phyloP scores from a whole-genome alignment of 495 filamentous ascomycete species.

The Talaromyces nanjingensis region DNA sequence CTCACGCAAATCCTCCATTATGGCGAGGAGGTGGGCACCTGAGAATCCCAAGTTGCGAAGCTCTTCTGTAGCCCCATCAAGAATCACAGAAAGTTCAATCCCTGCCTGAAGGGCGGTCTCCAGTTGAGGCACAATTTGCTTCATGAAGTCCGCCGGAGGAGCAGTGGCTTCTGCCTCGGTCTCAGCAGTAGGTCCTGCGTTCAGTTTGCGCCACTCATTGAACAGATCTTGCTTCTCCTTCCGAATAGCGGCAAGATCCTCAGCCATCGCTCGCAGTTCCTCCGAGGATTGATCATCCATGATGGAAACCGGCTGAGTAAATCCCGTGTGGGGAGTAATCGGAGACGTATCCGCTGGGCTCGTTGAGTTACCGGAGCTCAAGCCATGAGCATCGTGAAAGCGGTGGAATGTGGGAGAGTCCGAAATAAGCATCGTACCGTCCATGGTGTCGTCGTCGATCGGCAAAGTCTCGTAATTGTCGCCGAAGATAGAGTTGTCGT shows the following conservation, averaged over 20 bases:
- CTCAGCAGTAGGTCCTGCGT: constrained; percentile 18
- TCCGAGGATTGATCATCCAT: constrained; percentile 10
- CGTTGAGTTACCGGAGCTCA: background rate
- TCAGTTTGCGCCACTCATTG: constrained; percentile 29
- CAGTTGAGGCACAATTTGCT: constrained; percentile 25
- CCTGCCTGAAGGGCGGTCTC: constrained; percentile 29
- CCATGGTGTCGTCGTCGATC: background rate
- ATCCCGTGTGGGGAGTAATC: background rate
- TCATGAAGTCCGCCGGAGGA: constrained; percentile 31
- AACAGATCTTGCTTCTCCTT: constrained; percentile 35
- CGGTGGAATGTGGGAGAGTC: background rate
- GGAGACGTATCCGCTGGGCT: background rate
- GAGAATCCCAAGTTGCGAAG: constrained; percentile 50
- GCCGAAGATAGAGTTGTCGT: background rate
- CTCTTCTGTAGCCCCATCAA: constrained; percentile 32
- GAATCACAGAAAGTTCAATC: constrained; percentile 27
- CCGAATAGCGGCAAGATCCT: constrained; percentile 30
- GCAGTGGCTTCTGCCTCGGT: constrained; percentile 13
- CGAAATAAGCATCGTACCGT: background rate
- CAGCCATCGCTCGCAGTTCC: constrained; percentile 19
- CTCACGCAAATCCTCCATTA: constrained; percentile 41
- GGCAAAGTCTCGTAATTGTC: background rate
- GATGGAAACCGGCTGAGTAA: constrained; percentile 15
- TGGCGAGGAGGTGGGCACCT: constrained; percentile 37
- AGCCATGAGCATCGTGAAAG: background rate